Conservation (phyloP, 169 alveolate genomes). For the Plasmodium gonderi region DNA sequence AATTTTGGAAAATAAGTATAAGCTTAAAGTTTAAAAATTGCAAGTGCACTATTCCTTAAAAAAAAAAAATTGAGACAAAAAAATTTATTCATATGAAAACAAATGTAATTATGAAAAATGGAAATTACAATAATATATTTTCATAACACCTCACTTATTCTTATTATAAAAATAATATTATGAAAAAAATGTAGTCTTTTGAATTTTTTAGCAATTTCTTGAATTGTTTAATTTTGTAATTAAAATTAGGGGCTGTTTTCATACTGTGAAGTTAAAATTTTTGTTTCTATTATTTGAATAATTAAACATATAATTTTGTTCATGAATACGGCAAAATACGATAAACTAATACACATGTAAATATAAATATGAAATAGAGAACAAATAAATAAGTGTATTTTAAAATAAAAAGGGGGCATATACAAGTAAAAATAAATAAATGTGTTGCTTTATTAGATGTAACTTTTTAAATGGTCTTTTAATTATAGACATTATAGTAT, state of each 20-base stretch:
- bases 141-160: background rate
- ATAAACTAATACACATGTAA: background rate
- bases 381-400: slow-evolving; percentile 8
- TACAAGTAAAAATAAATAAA: slow-evolving; percentile 8
- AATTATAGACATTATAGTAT: slow-evolving; percentile 53
- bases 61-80: slow-evolving; percentile 10
- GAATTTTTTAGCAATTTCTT: background rate
- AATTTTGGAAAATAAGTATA: slow-evolving; percentile 13
- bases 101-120: slow-evolving; percentile 7
- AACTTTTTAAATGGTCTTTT: slow-evolving; percentile 16
- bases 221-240: slow-evolving; percentile 24
- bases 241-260: slow-evolving; percentile 22
- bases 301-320: background rate
- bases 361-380: background rate
- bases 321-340: background rate
- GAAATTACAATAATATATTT: background rate
- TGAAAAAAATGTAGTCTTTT: background rate
- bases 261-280: background rate
- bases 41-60: slow-evolving; percentile 13
- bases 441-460: slow-evolving; percentile 2
- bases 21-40: background rate
- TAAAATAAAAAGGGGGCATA: background rate
- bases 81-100: background rate
- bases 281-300: background rate
- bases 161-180: slow-evolving; percentile 15